Percentiles rank a stretch among this genome's conserved stretches.
Evolutionary conservation across 192 early-diverging fungal genomes (phyloP).

Genomic region (Oehlia diaphana): DNA sequence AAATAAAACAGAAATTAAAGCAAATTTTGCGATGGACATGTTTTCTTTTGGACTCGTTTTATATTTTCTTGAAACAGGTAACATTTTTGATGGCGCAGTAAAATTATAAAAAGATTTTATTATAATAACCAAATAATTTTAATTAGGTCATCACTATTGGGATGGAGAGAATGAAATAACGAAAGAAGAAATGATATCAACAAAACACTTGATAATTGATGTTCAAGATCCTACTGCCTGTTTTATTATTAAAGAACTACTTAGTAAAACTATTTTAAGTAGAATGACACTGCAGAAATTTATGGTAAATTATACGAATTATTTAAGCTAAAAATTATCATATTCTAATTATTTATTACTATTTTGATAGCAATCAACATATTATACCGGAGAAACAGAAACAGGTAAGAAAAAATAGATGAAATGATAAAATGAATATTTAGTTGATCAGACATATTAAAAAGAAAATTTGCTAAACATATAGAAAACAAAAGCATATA

Average conservation of each 20-base stretch:
- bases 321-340: too few relatives aligned
- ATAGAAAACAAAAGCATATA: too few relatives aligned
- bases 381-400: too few relatives aligned
- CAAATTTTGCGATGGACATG: not conserved
- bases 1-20: not conserved
- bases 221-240: too few relatives aligned
- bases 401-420: too few relatives aligned
- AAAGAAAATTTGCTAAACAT: not conserved
- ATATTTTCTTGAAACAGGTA: conserved; percentile 12
- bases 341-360: too few relatives aligned
- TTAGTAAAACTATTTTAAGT: too few relatives aligned
- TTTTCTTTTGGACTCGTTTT: conserved; percentile 14
- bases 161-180: not conserved
- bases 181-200: not conserved
- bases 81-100: not conserved
- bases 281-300: too few relatives aligned
- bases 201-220: too few relatives aligned
- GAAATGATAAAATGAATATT: not conserved
- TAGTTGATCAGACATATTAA: not conserved
- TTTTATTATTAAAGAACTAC: too few relatives aligned
- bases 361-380: too few relatives aligned
- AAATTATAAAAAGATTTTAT: not conserved
- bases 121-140: not conserved
- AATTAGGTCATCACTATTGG: not conserved
- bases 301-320: too few relatives aligned